Evolutionary conservation across 2,329 filamentous ascomycete species (phyloP).

Genomic region (Trematosphaeria pertusa): DNA sequence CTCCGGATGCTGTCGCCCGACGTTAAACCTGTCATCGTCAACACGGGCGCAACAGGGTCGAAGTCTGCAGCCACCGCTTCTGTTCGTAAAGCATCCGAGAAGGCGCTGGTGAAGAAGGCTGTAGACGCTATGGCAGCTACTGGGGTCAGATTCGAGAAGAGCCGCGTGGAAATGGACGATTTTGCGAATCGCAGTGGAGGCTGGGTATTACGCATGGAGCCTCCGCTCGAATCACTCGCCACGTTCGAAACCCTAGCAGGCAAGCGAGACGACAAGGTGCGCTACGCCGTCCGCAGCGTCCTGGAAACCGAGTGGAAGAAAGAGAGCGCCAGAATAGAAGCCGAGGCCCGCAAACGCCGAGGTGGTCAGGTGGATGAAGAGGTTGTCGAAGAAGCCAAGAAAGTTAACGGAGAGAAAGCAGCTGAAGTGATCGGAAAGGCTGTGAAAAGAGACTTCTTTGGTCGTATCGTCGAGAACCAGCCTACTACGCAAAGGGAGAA

Average conservation of each 20-base stretch:
- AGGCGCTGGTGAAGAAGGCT: conserved; percentile 77
- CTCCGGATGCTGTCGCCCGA: conserved; percentile 85
- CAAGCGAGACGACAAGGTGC: conserved; percentile 71
- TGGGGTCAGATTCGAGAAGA: conserved; percentile 80
- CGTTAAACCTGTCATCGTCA: conserved; percentile 87
- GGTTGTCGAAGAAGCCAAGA: conserved; percentile 19
- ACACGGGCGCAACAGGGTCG: conserved; percentile 57
- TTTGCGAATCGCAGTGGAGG: conserved; percentile 57
- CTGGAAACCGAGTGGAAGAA: conserved; percentile 88
- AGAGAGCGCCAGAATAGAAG: conserved; percentile 71
- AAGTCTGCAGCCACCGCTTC: conserved; percentile 69
- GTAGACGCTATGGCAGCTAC: conserved; percentile 84
- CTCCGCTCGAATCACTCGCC: conserved; percentile 80
- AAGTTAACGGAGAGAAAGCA: conserved; percentile 28
- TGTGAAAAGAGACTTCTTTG: conserved; percentile 85
- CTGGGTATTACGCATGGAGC: conserved; percentile 95
- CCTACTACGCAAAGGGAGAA: conserved; percentile 50
- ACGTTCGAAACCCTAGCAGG: conserved; percentile 72
- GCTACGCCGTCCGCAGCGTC: conserved; percentile 93
- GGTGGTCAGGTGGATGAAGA: conserved; percentile 37
- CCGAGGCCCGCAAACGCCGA: conserved; percentile 67
- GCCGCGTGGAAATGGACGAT: conserved; percentile 75
- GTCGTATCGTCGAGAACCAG: conserved; percentile 67
- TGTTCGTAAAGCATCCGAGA: conserved; percentile 86
- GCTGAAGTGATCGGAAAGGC: conserved; percentile 37